Evolutionary conservation across 108 stramenopile species (phyloP), one percentile per base, ranked within the genome.

Genomic region (Nitzschia sp.): DNA sequence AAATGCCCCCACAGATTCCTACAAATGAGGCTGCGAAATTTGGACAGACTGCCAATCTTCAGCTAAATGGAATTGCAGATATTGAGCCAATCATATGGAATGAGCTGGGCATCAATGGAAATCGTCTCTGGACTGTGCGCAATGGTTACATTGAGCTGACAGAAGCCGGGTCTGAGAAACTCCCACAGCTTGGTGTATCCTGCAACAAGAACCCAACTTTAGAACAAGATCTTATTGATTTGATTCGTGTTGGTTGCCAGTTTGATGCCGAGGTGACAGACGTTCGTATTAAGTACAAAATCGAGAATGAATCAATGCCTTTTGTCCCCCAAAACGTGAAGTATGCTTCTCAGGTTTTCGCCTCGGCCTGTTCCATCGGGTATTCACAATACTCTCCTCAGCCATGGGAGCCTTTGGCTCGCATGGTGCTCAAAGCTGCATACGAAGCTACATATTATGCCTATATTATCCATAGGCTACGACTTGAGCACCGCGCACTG

Each of bases 381-480:
- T 83, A 83, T 57, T 44, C 55, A 11, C 46, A 43, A 15, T 42
- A 48, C 14, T 21, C 65, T 5, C 12, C 41, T 7, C 21, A 5
- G n/a, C 22, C 41, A 7, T 79, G 58, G 83, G 80, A 69, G 65
- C 34, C 42, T 34, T 20, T 84, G 11, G 79, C 80, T 9, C 29
- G 10, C 5, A 26, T 80, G 2, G 77, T 79, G 11, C 53, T 84
- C 42, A 55, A 78, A 8, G 83, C 69, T 53, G 25, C 53, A n/a
- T 84, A 84, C 55, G 73, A 81, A 51, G 79, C 83, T 17, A 79
- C 79, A 41, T 42, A 81, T 0, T 25, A 51, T 42, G 74, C 44
- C 0, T 77, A 15, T 15, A 50, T 50, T 19, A 17, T 50, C 17
- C 29, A 34, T 34, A 34, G 5, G 29, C 5, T 34, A 34, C 29